phyloP scores from a whole-genome alignment of 1,284 basidiomycete species.

The Vanrija pseudolonga region DNA sequence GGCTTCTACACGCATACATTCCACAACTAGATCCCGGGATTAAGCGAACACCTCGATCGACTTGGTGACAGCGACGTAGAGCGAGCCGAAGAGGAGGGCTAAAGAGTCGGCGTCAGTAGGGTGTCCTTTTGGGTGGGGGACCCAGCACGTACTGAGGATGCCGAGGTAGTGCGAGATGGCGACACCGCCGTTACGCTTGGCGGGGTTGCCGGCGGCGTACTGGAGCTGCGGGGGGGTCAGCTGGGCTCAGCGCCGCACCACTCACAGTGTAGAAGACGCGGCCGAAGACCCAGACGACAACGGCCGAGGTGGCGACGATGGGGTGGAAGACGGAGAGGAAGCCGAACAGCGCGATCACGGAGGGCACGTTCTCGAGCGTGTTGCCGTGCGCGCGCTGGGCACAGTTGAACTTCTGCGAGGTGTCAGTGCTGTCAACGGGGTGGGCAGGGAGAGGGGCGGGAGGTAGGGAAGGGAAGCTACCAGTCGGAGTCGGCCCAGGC shows the following conservation, averaged over 20 bases:
- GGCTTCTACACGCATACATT: too few relatives aligned
- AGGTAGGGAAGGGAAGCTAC: too few relatives aligned
- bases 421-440: neutral
- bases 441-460: conserved; percentile 17
- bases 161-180: conserved; percentile 21
- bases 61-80: conserved; percentile 1
- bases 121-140: neutral
- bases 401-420: conserved; percentile 37
- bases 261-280: conserved; percentile 36
- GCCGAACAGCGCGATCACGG: conserved; percentile 22
- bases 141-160: conserved; percentile 1
- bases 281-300: conserved; percentile 26
- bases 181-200: conserved; percentile 11
- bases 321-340: conserved; percentile 42
- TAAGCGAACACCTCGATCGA: too few relatives aligned
- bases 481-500: too few relatives aligned
- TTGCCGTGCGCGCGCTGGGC: conserved; percentile 41
- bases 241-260: neutral
- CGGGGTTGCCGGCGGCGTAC: conserved; percentile 28
- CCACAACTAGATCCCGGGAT: too few relatives aligned
- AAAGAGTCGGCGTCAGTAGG: conserved; percentile 1
- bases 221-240: conserved; percentile 13
- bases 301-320: conserved; percentile 21
- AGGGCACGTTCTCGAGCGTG: conserved; percentile 39
- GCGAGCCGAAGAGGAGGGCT: conserved; percentile 6